Conservation (phyloP, 2,329 filamentous ascomycete species). For the Knufia petricola region DNA sequence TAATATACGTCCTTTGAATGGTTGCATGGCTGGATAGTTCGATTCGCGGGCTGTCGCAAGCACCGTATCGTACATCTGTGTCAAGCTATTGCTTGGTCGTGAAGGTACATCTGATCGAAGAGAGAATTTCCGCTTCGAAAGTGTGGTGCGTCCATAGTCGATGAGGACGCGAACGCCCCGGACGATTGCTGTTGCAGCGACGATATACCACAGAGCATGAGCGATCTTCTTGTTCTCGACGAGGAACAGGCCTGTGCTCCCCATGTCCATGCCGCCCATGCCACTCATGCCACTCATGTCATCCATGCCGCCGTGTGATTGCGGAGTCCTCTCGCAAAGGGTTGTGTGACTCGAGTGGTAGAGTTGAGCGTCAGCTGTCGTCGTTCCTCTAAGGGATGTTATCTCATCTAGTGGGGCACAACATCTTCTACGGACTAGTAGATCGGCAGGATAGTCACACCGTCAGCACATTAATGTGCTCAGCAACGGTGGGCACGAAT, state of each 20-base stretch:
- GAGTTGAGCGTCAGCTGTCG: too few relatives aligned
- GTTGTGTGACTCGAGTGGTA: too few relatives aligned
- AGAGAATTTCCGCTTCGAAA: conserved; percentile 9
- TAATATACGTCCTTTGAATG: conserved; percentile 12
- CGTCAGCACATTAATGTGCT: neutral
- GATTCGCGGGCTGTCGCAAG: conserved; percentile 15
- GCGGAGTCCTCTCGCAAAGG: neutral
- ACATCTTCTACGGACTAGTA: too few relatives aligned
- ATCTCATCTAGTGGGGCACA: neutral
- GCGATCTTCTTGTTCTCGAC: conserved; percentile 16
- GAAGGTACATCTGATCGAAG: conserved; percentile 11
- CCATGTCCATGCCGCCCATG: conserved; percentile 22
- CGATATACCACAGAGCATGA: conserved; percentile 17
- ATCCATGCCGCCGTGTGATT: conserved; percentile 9
- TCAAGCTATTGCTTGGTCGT: conserved; percentile 13
- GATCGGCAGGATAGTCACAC: too few relatives aligned
- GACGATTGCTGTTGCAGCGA: conserved; percentile 12
- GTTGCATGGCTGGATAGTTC: conserved; percentile 16
- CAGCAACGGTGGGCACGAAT: neutral
- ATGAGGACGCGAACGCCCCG: conserved; percentile 11
- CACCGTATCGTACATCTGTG: conserved; percentile 17
- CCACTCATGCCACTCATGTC: conserved; percentile 17
- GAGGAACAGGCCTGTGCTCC: conserved; percentile 16
- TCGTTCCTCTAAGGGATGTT: too few relatives aligned
- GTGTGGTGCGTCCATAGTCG: conserved; percentile 9